Base-by-base conservation (phyloP, 2,329 filamentous ascomycete genomes). In the Lasiodiplodia theobromae region DNA sequence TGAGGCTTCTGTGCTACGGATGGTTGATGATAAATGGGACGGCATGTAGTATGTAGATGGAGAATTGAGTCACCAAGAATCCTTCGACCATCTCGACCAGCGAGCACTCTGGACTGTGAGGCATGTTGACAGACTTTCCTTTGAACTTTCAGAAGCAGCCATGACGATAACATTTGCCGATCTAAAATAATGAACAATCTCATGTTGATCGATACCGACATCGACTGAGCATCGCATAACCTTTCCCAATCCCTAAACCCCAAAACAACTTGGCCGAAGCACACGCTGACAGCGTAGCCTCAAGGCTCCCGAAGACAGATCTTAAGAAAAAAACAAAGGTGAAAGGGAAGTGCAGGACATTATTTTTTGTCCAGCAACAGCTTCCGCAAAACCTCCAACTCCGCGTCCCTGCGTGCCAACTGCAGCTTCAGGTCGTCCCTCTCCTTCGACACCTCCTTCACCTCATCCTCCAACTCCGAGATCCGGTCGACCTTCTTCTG, bases 401-500 rank as follows among this genome's bases (percentile, higher is more conserved):
- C 89, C 3, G 89, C 89, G 77, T 92, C 89, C 66, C 88, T 83
- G 73, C 88, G 82, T 11, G 88, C 89, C 69, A 91, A 84, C 70
- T 86, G 84, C 66, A 92, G 79, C 67, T 85, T 86, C 72, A 92
- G 77, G 18, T 87, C 88, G 73, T 92, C 89, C 21, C 89, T 81
- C 74, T 92, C 90, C 58, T 83, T 78, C 69, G 86, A 86, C 74
- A 89, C 85, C 53, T 86, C 83, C 57, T 84, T 85, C 52, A 92
- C 80, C 23, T 87, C 85, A 10, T 80, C 77, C 77, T 92, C 89
- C 38, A 92, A 83, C 70, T 87, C 86, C 31, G 79, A 80, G 77
- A 91, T 87, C 70, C 89, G 87, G 73, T 92, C 89, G 40, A 92
- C 84, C 56, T 89, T 87, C 77, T 90, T 91, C 76, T 92, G 89